Evolutionary conservation across 495 filamentous ascomycete genomes (phyloP), one percentile per base, ranked within the genome.

Genomic region (Parachaetomium inaequale): DNA sequence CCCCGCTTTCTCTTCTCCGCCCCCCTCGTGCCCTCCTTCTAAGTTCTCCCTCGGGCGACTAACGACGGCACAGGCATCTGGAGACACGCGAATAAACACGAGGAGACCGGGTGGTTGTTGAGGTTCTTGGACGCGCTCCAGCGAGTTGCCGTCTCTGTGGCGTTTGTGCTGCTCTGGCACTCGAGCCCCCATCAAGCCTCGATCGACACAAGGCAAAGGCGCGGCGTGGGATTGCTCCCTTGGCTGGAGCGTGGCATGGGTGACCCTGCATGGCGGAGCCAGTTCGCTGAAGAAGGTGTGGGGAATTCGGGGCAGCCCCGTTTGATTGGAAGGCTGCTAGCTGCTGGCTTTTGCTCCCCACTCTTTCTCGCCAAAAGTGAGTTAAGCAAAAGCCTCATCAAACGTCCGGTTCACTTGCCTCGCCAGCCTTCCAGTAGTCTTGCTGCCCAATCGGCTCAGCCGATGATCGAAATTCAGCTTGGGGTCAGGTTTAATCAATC

Each of bases 191-290:
- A n/a, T 1, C 42, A 49, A 59, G 36, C 47, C 36, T 26, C 49
- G 46, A 52, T 60, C 38, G 58, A 45, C 34, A 53, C 36, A 64
- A 43, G 23, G 63, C 57, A 40, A 40, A 43, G 46, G 15, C 14
- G 58, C 43, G 58, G 58, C 63, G 63, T 65, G 63, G 63, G 64
- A 40, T 62, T 55, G 26, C 6, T 31, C n/a, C 32, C 60, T 43
- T 50, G 32, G 29, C 56, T 55, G 60, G 43, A 19, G 52, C 32
- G 26, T 14, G 49, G 40, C 62, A 63, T 23, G 65, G 61, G 29
- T 26, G 23, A 11, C 55, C 61, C 45, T 65, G 63, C 58, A 26
- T 19, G 23, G 7, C n/a, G n/a, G 34, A 50, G 42, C 36, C 53
- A 43, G 42, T 49, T 55, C 31, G 17, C 32, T 40, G 52, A 50